phyloP scores from a whole-genome alignment of 2,329 filamentous ascomycete genomes.

The Ustulina deusta region DNA sequence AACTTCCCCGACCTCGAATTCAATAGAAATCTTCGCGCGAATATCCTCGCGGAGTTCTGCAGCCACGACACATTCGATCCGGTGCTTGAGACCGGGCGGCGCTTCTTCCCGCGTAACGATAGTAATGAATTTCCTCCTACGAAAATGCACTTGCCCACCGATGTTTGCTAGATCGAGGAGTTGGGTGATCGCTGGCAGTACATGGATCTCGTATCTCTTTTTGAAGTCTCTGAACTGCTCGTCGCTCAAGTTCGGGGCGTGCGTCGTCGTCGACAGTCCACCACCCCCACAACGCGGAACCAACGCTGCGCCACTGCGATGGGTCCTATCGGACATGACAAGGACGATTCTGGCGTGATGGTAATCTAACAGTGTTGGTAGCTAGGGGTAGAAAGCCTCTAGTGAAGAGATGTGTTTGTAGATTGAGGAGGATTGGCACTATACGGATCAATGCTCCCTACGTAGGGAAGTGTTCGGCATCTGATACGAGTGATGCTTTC shows the following conservation, averaged over 20 bases:
- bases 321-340: background rate
- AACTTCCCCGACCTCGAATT: constrained; percentile 15
- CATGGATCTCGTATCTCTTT: constrained; percentile 10
- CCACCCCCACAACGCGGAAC: background rate
- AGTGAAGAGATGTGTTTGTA: background rate
- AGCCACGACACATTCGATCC: constrained; percentile 2
- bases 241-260: background rate
- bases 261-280: background rate
- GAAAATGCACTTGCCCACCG: constrained; percentile 17
- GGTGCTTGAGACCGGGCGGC: constrained; percentile 8
- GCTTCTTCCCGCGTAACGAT: constrained; percentile 20
- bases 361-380: background rate
- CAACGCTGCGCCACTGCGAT: background rate
- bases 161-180: background rate
- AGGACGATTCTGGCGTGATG: background rate
- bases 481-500: background rate
- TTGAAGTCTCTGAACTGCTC: constrained; percentile 11
- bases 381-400: background rate
- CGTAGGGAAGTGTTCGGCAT: background rate
- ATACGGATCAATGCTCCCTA: background rate
- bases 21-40: constrained; percentile 17
- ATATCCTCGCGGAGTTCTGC: background rate
- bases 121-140: background rate
- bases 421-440: background rate
- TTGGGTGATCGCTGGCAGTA: constrained; percentile 17